Conservation (phyloP, 352 stramenopile species). For the Phytophthora parvispora region DNA sequence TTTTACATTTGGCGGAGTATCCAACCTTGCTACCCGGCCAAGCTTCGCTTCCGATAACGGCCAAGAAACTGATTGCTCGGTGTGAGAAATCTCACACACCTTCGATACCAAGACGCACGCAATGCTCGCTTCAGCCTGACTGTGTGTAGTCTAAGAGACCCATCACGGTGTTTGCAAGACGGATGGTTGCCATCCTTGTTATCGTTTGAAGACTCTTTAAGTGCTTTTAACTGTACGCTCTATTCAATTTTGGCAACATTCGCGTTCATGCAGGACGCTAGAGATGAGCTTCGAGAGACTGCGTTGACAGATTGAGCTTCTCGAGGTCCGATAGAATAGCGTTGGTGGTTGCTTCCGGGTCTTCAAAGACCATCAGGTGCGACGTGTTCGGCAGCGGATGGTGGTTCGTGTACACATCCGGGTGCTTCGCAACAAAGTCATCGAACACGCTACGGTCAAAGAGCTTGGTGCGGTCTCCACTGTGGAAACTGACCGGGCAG, state of each 20-base stretch:
- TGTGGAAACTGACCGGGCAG: conserved; percentile 25
- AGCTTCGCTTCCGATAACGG: no score
- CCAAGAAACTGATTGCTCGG: no score
- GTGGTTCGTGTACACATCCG: conserved; percentile 34
- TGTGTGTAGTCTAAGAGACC: no score
- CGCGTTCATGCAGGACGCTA: conserved; percentile 2
- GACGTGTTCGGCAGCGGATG: conserved; percentile 36
- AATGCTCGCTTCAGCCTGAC: no score
- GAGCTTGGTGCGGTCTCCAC: conserved; percentile 33
- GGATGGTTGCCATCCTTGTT: neutral
- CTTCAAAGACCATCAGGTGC: conserved; percentile 62
- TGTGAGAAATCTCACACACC: no score
- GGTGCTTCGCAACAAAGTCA: conserved; percentile 13
- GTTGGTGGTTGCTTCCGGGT: conserved; percentile 32
- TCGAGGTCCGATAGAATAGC: conserved; percentile 38
- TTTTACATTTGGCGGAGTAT: no score
- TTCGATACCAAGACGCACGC: no score
- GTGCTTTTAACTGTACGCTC: neutral
- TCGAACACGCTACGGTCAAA: conserved; percentile 23
- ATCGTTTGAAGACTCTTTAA: neutral
- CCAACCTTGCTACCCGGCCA: no score
- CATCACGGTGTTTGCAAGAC: no score
- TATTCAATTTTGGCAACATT: conserved; percentile 14
- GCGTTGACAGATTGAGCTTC: neutral
- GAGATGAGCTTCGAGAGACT: conserved; percentile 7